A percentile compares a stretch with the other conserved stretches of the same genome.
Evolutionary conservation across 495 filamentous ascomycete genomes (phyloP).

Genomic region (Hypoxylon perforatum): DNA sequence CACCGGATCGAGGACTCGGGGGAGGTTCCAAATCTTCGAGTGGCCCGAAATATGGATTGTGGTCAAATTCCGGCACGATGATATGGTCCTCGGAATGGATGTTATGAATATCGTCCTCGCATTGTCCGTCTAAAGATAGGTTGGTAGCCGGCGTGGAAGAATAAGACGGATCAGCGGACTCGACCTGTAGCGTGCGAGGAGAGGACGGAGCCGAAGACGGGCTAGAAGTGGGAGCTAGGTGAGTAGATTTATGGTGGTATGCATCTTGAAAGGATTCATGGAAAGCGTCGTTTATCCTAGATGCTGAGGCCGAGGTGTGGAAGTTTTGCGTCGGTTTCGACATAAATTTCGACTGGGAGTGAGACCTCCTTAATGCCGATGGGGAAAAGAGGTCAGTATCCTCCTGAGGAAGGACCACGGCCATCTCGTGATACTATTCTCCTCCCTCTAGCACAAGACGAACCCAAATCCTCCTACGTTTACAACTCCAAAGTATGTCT

Average conservation of each 20-base stretch:
- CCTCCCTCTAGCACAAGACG: constrained; percentile 11
- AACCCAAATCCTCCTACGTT: constrained; percentile 34
- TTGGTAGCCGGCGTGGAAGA: constrained; percentile 72
- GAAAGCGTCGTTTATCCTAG: constrained; percentile 53
- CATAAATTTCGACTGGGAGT: constrained; percentile 59
- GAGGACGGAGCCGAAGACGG: constrained; percentile 62
- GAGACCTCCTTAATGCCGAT: constrained; percentile 57
- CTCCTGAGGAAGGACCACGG: constrained; percentile 58
- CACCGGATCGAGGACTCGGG: constrained; percentile 54
- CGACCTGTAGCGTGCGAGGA: constrained; percentile 50
- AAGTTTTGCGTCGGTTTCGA: constrained; percentile 47
- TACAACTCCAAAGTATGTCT: constrained; percentile 22
- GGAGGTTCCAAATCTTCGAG: constrained; percentile 61
- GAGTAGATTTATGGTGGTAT: constrained; percentile 42
- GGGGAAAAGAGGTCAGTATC: constrained; percentile 58
- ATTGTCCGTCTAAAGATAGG: constrained; percentile 68
- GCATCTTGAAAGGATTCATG: constrained; percentile 40
- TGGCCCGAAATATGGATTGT: constrained; percentile 57
- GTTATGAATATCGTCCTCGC: constrained; percentile 61
- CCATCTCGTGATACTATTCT: constrained; percentile 47
- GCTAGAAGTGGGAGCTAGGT: constrained; percentile 53
- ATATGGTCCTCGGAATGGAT: constrained; percentile 62
- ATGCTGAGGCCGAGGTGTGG: constrained; percentile 56
- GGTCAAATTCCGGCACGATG: constrained; percentile 68
- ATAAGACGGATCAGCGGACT: constrained; percentile 54